Evolutionary conservation across 139 green algal genomes (phyloP), one percentile per base, ranked within the genome.

Genomic region (Raphidocelis subcapitata): DNA sequence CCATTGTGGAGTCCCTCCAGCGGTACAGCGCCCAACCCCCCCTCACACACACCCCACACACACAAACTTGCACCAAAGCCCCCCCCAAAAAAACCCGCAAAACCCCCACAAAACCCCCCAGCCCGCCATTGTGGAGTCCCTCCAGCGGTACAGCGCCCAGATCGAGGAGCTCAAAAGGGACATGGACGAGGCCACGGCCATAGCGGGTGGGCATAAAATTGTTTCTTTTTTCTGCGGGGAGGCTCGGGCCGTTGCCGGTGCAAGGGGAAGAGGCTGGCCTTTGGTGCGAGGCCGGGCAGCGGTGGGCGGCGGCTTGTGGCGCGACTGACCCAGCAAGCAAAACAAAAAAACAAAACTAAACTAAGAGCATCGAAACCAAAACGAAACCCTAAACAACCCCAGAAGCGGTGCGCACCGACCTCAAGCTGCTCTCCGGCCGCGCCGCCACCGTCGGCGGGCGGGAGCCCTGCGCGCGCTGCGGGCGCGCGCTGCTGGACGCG

Each of bases 101-200:
- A n/a, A n/a, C n/a, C n/a, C n/a, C n/a, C n/a, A n/a, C n/a, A n/a
- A n/a, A n/a, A n/a, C n/a, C n/a, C n/a, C 8, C 18, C 54, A 29
- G 54, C 10, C 54, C 5, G 24, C 54, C 57, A 65, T 65, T 97
- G 71, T 93, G 75, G 73, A 85, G 62, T 90, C 84, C 26, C 81
- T 98, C 66, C 87, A 97, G 81, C 80, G 88, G 5, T 98, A 98
- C 84, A 96, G 93, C 72, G 64, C 63, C 32, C 85, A 92, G 73
- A 97, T 97, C 21, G 88, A 88, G 41, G 83, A 87, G 18, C 79
- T 94, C 37, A 83, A 85, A 41, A 33, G 37, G 1, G 88, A 95
- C 47, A 95, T 95, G 90, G 79, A 87, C 44, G 73, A 86, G 63
- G 86, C 92, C 0, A 94, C 93, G 1, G 65, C 79, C 36, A 93